These are phyloP conservation scores for Backusella sp. DNA, from an alignment of 192 early-diverging fungal genomes.

Conservation along the genomic window DNA sequence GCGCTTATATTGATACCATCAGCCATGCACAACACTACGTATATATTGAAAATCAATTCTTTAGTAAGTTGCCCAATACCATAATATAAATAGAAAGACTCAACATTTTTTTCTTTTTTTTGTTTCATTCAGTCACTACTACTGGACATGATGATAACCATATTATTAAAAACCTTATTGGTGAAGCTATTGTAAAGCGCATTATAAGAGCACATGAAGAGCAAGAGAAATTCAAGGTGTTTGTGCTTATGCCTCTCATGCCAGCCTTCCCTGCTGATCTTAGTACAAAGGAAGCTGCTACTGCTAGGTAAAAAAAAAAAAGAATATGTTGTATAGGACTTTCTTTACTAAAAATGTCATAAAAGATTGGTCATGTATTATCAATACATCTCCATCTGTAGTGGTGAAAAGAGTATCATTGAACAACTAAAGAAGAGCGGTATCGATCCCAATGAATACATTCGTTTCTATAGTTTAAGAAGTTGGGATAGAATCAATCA, in stretches of 20 bases:
- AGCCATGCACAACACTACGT: slow-evolving; percentile 73
- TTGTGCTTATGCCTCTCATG: slow-evolving; percentile 83
- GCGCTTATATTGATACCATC: slow-evolving; percentile 77
- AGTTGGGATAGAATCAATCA: slow-evolving; percentile 70
- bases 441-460: slow-evolving; percentile 59
- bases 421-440: slow-evolving; percentile 54
- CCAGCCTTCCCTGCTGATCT: slow-evolving; percentile 88
- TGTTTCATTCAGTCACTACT: slow-evolving; percentile 44
- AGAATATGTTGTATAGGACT: too few species aligned
- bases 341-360: background rate
- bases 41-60: slow-evolving; percentile 93
- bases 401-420: slow-evolving; percentile 69
- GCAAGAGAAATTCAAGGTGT: slow-evolving; percentile 70
- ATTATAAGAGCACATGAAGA: slow-evolving; percentile 68
- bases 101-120: background rate
- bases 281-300: slow-evolving; percentile 67
- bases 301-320: slow-evolving; percentile 43
- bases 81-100: background rate
- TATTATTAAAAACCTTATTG: slow-evolving; percentile 80
- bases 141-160: slow-evolving; percentile 38
- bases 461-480: slow-evolving; percentile 75
- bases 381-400: slow-evolving; percentile 77
- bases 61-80: slow-evolving; percentile 48
- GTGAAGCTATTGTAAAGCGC: slow-evolving; percentile 75
- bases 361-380: slow-evolving; percentile 70